phyloP scores from a whole-genome alignment of 805 yeast genomes.

The Maudiozyma turicensis region DNA sequence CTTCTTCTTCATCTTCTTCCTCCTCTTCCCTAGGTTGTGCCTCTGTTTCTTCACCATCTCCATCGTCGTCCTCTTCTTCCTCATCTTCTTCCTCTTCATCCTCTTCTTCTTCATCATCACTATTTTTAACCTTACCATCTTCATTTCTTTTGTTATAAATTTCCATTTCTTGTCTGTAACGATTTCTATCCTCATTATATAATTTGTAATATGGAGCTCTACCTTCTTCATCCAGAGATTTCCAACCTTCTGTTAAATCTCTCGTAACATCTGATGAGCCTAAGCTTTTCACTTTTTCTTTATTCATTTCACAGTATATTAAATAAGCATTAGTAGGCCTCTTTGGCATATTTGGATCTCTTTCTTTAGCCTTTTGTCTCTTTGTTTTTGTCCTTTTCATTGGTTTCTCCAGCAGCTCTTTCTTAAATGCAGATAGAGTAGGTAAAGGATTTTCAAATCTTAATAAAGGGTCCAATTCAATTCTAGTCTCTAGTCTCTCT shows the following conservation, averaged over 20 bases:
- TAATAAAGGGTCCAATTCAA: slow-evolving; percentile 28
- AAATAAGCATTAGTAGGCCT: slow-evolving; percentile 86
- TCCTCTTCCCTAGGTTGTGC: slow-evolving; percentile 5
- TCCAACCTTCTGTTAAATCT: slow-evolving; percentile 82
- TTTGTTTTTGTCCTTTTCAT: slow-evolving; percentile 17
- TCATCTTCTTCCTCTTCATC: not conserved
- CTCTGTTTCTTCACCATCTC: not conserved
- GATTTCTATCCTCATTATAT: slow-evolving; percentile 67
- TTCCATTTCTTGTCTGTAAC: slow-evolving; percentile 67
- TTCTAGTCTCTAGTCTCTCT: slow-evolving; percentile 64
- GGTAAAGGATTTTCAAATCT: slow-evolving; percentile 25
- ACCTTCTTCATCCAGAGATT: slow-evolving; percentile 54
- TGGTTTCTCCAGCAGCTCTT: slow-evolving; percentile 18
- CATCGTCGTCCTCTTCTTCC: not conserved
- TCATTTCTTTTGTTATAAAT: slow-evolving; percentile 28
- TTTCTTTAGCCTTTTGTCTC: slow-evolving; percentile 33
- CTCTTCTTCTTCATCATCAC: not conserved
- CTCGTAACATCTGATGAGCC: slow-evolving; percentile 61
- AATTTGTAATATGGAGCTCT: slow-evolving; percentile 64
- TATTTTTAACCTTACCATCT: not conserved
- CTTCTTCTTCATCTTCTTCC: slow-evolving; percentile 6
- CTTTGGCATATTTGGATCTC: slow-evolving; percentile 82
- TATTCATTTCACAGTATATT: slow-evolving; percentile 78
- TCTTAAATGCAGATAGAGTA: slow-evolving; percentile 21
- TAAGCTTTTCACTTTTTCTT: slow-evolving; percentile 56